A percentile compares a stretch with the other conserved stretches of the same genome.
phyloP scores from a whole-genome alignment of 345 rosid genomes.

The Lumnitzera littorea region DNA sequence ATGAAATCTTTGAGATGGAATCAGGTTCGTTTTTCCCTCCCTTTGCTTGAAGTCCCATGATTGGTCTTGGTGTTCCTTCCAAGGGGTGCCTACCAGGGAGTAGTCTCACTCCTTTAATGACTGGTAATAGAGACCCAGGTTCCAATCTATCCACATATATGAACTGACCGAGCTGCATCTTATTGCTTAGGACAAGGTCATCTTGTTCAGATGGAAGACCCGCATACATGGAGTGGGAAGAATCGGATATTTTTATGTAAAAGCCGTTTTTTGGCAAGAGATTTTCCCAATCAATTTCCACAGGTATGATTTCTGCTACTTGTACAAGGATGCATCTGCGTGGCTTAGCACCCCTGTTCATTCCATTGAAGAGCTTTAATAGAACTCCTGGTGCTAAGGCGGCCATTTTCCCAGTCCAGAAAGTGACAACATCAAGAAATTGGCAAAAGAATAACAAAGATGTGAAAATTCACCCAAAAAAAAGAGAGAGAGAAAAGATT shows the following conservation, averaged over 20 bases:
- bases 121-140: slow-evolving; percentile 88
- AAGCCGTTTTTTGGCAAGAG: slow-evolving; percentile 90
- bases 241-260: slow-evolving; percentile 87
- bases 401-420: slow-evolving; percentile 38
- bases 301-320: slow-evolving; percentile 88
- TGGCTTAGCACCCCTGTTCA: slow-evolving; percentile 80
- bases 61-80: slow-evolving; percentile 87
- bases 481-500: no score
- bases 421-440: not conserved
- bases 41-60: slow-evolving; percentile 56
- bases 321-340: slow-evolving; percentile 84
- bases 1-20: slow-evolving; percentile 19
- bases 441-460: slow-evolving; percentile 3
- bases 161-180: slow-evolving; percentile 94
- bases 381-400: slow-evolving; percentile 75
- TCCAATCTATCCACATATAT: slow-evolving; percentile 78
- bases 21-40: slow-evolving; percentile 33
- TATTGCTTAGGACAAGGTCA: slow-evolving; percentile 75
- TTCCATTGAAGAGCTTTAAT: slow-evolving; percentile 69
- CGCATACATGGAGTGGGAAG: slow-evolving; percentile 84
- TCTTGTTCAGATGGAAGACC: slow-evolving; percentile 77
- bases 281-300: slow-evolving; percentile 83
- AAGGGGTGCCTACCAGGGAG: slow-evolving; percentile 89
- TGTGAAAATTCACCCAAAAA: no score
- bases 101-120: slow-evolving; percentile 71